Evolutionary conservation across 371 early-diverging fungal species (phyloP).

Genomic region (Mucor piriformis): DNA sequence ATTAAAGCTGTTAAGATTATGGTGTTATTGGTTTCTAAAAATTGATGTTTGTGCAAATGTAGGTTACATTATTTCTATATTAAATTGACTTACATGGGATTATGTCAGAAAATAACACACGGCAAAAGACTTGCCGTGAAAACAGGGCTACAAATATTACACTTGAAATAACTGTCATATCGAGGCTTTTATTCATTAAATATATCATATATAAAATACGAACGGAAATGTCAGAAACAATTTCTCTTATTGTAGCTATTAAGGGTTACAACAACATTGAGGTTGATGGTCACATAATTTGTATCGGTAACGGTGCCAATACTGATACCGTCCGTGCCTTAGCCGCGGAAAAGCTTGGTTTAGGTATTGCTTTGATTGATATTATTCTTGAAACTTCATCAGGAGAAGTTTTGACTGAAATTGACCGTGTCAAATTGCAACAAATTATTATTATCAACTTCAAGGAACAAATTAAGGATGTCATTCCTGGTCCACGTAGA

Average conservation of each 20-base stretch:
- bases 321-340: conserved; percentile 31
- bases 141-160: no score
- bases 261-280: conserved; percentile 27
- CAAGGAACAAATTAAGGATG: conserved; percentile 25
- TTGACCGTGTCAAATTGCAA: conserved; percentile 26
- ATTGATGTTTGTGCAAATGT: no score
- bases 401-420: conserved; percentile 19
- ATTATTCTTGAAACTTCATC: conserved; percentile 18
- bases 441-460: conserved; percentile 29
- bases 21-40: no score
- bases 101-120: no score
- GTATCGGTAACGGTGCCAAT: conserved; percentile 30
- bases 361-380: conserved; percentile 9
- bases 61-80: no score
- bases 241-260: conserved; percentile 32
- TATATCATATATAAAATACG: neutral
- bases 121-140: no score
- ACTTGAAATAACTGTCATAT: neutral
- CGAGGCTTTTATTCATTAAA: neutral
- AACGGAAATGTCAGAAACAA: conserved; percentile 8
- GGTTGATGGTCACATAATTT: conserved; percentile 34
- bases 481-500: conserved; percentile 33
- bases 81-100: no score
- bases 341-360: conserved; percentile 33
- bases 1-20: no score